A percentile compares a stretch with the other conserved stretches of the same genome.
These are phyloP conservation scores for Globisporangium nagaii DNA, from an alignment of 352 stramenopile species.

Conservation along the genomic window DNA sequence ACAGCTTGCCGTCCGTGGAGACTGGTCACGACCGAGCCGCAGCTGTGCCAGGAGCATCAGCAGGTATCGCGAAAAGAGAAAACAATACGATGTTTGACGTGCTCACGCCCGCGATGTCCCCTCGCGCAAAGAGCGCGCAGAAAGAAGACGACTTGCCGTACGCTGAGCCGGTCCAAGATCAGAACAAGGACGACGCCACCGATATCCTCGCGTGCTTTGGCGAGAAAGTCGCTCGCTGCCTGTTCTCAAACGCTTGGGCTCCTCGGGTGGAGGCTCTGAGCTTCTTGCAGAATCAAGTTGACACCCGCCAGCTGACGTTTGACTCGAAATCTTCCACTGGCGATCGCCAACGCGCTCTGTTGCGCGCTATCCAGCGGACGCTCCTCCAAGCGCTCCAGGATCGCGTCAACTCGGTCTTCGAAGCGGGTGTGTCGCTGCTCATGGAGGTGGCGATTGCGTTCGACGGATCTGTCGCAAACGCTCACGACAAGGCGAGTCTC, in stretches of 20 bases:
- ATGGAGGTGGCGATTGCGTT: conserved; percentile 72
- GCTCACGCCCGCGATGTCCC: conserved; percentile 17
- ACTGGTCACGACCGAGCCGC: background rate
- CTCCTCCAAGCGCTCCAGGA: conserved; percentile 60
- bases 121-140: conserved; percentile 45
- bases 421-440: conserved; percentile 57
- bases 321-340: conserved; percentile 14
- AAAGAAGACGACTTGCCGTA: conserved; percentile 76
- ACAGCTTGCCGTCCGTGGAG: background rate
- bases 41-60: background rate
- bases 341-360: background rate
- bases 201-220: conserved; percentile 54
- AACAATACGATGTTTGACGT: conserved; percentile 20
- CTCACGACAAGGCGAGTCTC: conserved; percentile 6
- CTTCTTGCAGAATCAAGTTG: conserved; percentile 63
- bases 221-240: conserved; percentile 62
- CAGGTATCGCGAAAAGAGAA: no score
- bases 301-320: conserved; percentile 46
- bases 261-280: conserved; percentile 75
- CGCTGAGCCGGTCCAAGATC: conserved; percentile 63
- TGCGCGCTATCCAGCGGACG: conserved; percentile 36
- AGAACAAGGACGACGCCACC: conserved; percentile 41
- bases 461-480: conserved; percentile 18
- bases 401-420: conserved; percentile 73
- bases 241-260: conserved; percentile 81